Evolutionary conservation across 768 basidiomycete species (phyloP).

Genomic region (Mycena pura): DNA sequence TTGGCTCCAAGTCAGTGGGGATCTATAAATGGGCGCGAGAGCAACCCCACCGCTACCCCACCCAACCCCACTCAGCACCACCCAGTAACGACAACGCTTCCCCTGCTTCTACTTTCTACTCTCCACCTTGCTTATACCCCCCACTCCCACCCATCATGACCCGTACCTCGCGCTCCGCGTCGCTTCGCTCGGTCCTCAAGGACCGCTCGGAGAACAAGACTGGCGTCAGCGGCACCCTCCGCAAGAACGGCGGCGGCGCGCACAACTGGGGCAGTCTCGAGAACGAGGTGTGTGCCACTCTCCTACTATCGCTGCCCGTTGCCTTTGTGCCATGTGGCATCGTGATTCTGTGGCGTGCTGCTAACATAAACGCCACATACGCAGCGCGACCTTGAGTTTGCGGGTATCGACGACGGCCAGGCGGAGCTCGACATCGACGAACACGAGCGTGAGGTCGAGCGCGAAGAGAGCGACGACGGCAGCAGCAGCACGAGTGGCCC

Average conservation of each 20-base stretch:
- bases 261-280: conserved; percentile 86
- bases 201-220: conserved; percentile 84
- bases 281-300: conserved; percentile 55
- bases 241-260: conserved; percentile 80
- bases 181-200: conserved; percentile 73
- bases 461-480: conserved; percentile 65
- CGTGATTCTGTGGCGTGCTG: background rate
- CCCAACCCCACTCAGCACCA: background rate
- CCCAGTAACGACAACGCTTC: background rate
- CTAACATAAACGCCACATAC: background rate
- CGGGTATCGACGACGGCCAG: conserved; percentile 64
- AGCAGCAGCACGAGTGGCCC: conserved; percentile 18
- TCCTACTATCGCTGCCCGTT: background rate
- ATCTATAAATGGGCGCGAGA: no score
- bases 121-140: background rate
- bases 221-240: conserved; percentile 72
- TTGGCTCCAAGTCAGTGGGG: no score
- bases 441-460: no score
- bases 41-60: conserved; percentile 3
- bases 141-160: conserved; percentile 65
- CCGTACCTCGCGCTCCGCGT: conserved; percentile 76
- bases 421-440: conserved; percentile 51
- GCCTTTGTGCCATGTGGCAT: background rate
- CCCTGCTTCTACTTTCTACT: background rate
- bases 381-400: conserved; percentile 57